Evolutionary conservation across 371 early-diverging fungal species (phyloP), one percentile per base, ranked within the genome.

Genomic region (Dentiscutata heterogama): DNA sequence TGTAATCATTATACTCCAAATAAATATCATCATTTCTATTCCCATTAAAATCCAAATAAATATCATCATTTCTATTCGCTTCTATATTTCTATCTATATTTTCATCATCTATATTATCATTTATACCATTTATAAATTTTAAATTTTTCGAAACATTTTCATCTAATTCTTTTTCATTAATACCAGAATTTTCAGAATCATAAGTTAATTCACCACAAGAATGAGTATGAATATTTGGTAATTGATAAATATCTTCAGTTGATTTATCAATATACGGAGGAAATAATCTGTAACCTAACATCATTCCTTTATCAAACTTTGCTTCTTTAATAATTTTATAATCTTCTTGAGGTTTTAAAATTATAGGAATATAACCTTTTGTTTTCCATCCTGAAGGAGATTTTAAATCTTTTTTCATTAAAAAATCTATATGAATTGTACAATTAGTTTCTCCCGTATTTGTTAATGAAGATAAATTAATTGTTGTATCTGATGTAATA

Each of bases 361-460:
- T 70, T n/a, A 39, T 70, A 39, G 70, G 70, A 70, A 70, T 39
- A 70, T 70, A 42, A 39, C 39, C 70, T 70, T 70, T 70, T n/a
- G 70, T 70, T 20, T 39, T 31, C 70, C 70, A 70, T 39, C 70
- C 70, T 11, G 22, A 70, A n/a, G 70, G 46, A 20, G 42, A 70
- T 18, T 10, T 46, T 7, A 7, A 13, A 22, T 39, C 13, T 70
- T 39, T 20, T 39, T 70, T 42, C 39, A 42, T 39, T 10, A 16
- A 39, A 7, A 70, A 39, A 39, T 70, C 70, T 39, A 70, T 39
- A 70, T 70, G 46, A 10, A 70, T 42, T 2, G 46, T 39, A 11
- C 70, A 70, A 39, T 39, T 39, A 39, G 70, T 70, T 39, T 70
- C 70, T 11, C 70, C 70, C 7, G 13, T 13, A 39, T 42, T 70